Evolutionary conservation across 2,329 filamentous ascomycete species (phyloP), one percentile per base, ranked within the genome.

Genomic region (Apiospora marii): DNA sequence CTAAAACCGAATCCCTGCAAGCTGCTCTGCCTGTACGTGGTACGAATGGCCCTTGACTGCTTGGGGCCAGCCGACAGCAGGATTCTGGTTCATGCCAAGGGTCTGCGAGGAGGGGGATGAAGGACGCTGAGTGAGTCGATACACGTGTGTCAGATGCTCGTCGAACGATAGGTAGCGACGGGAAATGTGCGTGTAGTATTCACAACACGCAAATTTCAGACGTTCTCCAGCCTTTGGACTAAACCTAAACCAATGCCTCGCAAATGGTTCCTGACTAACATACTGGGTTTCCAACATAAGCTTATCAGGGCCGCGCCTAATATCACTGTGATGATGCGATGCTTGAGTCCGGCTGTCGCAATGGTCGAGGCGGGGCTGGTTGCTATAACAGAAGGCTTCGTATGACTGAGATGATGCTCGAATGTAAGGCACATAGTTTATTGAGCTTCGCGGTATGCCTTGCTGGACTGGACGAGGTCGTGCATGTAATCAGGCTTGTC

Each of bases 381-480:
- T 34, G 58, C 34, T 41, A 34, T n/a, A 64, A 14, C 34, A 1
- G 19, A 41, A 41, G n/a, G 34, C 58, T 64, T 41, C 41, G 34
- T 37, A 64, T 64, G 34, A 64, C 34, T 41, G 58, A 64, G 34
- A 64, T 19, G 34, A 41, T 64, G 58, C 58, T 64, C 19, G 58
- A n/a, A 41, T 64, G 19, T 30, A 30, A 30, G 27, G 27, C 27
- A 30, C 27, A n/a, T 41, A 19, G 6, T 37, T 61, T 61, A 19
- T 37, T n/a, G 53, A 37, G 53, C 16, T 37, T 61, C 30, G 19
- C n/a, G 30, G 53, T 34, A 19, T 27, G 49, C 49, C 49, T 13
- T 13, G 13, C 49, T 24, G 49, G n/a, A 51, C 10, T 4, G 48
- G n/a, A 22, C 1, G 8, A 24, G 7, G 22, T n/a, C 10, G 22